A percentile compares a stretch with the other conserved stretches of the same genome.
phyloP scores from a whole-genome alignment of 2,329 filamentous ascomycete genomes.

The Penicillium brevicompactum region DNA sequence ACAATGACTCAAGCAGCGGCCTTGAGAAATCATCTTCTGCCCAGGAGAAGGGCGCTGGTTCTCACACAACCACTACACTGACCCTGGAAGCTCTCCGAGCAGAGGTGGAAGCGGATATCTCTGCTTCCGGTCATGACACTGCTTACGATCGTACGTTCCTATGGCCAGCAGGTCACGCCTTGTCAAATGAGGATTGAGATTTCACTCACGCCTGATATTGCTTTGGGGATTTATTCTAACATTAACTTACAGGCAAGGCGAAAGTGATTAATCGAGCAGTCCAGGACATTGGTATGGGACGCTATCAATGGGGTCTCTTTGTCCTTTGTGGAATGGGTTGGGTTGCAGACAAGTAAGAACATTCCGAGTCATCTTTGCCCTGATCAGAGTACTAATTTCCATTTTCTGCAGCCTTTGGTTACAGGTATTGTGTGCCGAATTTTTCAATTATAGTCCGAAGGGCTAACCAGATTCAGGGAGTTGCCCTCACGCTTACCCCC shows the following conservation, averaged over 20 bases:
- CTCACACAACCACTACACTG: constrained; percentile 48
- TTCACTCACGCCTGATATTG: background rate
- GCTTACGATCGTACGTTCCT: constrained; percentile 71
- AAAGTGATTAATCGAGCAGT: constrained; percentile 83
- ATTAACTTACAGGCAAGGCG: constrained; percentile 60
- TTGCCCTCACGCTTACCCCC: constrained; percentile 72
- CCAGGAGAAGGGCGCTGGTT: constrained; percentile 39
- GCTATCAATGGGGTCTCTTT: constrained; percentile 84
- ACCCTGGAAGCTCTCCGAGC: constrained; percentile 69
- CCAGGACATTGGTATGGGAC: constrained; percentile 84
- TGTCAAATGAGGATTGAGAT: constrained; percentile 9
- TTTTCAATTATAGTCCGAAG: background rate
- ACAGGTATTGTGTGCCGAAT: constrained; percentile 51
- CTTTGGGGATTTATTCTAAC: background rate
- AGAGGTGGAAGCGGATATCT: constrained; percentile 64
- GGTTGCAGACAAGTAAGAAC: constrained; percentile 78
- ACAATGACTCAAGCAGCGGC: constrained; percentile 37
- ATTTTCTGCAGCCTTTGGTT: constrained; percentile 64
- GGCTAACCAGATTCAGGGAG: constrained; percentile 55
- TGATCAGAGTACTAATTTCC: constrained; percentile 17
- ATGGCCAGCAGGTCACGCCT: constrained; percentile 10
- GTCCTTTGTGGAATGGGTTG: constrained; percentile 81
- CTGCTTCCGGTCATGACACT: constrained; percentile 60
- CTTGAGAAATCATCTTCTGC: constrained; percentile 31
- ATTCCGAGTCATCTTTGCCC: background rate